Conservation (phyloP, 352 stramenopile species). For the Blastocystis sp. region DNA sequence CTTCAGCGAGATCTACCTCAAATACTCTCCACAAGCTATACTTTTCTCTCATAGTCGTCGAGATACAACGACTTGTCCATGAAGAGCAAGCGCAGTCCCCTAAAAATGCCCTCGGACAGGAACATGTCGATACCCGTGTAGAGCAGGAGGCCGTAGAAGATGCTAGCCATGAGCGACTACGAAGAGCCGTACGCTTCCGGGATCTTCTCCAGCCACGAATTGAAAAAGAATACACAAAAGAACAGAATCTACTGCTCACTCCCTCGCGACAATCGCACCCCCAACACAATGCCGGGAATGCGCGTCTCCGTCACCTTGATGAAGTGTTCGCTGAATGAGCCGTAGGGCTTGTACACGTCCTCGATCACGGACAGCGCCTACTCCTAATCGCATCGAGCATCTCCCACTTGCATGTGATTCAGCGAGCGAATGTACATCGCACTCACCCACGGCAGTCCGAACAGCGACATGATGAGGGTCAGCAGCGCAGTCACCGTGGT, state of each 20-base stretch:
- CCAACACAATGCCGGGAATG: constrained; percentile 37
- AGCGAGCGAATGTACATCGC: constrained; percentile 60
- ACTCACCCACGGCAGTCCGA: constrained; percentile 42
- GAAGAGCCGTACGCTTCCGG: constrained; percentile 16
- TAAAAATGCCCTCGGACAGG: constrained; percentile 21
- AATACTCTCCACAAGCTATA: not conserved
- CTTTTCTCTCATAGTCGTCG: constrained; percentile 19
- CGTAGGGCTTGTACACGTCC: constrained; percentile 64
- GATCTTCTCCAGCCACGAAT: not conserved
- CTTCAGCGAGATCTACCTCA: constrained; percentile 4
- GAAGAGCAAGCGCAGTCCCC: constrained; percentile 17
- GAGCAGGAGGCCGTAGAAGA: constrained; percentile 44
- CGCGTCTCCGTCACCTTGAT: constrained; percentile 45
- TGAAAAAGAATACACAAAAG: constrained; percentile 30
- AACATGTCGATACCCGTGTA: constrained; percentile 38
- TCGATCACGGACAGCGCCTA: constrained; percentile 52
- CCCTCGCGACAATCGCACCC: not conserved
- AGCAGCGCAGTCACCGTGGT: constrained; percentile 11
- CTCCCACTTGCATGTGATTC: constrained; percentile 18
- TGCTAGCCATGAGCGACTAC: not conserved
- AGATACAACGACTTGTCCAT: constrained; percentile 26
- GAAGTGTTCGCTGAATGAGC: constrained; percentile 24
- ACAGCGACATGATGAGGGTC: constrained; percentile 49
- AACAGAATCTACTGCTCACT: constrained; percentile 16
- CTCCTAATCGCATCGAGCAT: not conserved